These are phyloP conservation scores for Centella asiatica DNA, from an alignment of 129 eudicot species.

Conservation along the genomic window DNA sequence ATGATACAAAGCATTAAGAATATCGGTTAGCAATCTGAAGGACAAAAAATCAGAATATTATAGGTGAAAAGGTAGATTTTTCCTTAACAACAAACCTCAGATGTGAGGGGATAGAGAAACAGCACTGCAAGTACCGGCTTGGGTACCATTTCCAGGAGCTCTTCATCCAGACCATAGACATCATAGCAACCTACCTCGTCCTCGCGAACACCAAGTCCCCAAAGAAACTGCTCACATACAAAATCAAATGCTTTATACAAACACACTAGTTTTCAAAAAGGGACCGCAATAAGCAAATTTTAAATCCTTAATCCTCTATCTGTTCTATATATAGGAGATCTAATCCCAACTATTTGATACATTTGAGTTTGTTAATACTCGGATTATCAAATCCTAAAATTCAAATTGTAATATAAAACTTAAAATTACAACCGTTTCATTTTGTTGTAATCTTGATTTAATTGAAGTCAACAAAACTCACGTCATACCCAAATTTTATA, in stretches of 20 bases:
- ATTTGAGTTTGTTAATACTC: too few relatives aligned
- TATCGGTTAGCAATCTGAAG: conserved; percentile 1
- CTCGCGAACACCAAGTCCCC: conserved; percentile 83
- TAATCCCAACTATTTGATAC: too few relatives aligned
- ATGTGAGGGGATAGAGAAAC: conserved; percentile 68
- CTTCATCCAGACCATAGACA: conserved; percentile 92
- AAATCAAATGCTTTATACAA: background rate
- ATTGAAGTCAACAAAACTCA: too few relatives aligned
- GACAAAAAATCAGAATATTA: background rate
- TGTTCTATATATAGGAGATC: too few relatives aligned
- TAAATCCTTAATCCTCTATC: background rate
- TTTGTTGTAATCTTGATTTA: too few relatives aligned
- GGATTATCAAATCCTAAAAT: too few relatives aligned
- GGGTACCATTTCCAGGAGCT: conserved; percentile 91
- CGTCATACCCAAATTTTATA: too few relatives aligned
- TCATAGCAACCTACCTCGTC: conserved; percentile 82
- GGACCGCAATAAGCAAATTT: too few relatives aligned
- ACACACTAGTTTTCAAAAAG: background rate
- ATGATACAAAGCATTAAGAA: background rate
- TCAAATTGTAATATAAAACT: too few relatives aligned
- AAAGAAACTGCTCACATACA: conserved; percentile 55
- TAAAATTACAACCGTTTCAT: too few relatives aligned
- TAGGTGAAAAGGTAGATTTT: background rate
- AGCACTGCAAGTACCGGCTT: conserved; percentile 90
- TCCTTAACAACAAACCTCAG: conserved; percentile 33